A percentile compares a stretch with the other conserved stretches of the same genome.
phyloP scores from a whole-genome alignment of 139 green algal species.

The Chlorella sorokiniana region DNA sequence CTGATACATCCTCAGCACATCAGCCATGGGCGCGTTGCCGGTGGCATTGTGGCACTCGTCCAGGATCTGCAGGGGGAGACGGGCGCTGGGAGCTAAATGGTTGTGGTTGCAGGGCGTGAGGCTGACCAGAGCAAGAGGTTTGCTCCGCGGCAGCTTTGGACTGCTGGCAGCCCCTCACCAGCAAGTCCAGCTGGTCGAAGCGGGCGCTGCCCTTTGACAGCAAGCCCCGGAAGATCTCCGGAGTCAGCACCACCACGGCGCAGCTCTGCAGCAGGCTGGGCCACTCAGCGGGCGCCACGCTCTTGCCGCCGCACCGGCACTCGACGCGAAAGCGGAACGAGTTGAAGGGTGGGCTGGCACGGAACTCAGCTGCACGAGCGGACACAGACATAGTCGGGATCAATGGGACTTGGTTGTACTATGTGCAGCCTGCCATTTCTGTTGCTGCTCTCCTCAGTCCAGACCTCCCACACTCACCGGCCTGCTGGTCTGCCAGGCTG shows the following conservation, averaged over 20 bases:
- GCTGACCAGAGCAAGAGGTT: not conserved
- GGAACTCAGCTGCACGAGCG: not conserved
- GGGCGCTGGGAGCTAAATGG: not conserved
- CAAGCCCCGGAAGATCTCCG: not conserved
- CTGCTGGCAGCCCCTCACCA: no score
- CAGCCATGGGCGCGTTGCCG: not conserved
- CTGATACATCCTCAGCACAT: not conserved
- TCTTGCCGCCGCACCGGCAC: not conserved
- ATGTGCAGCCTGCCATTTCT: not conserved
- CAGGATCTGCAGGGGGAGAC: not conserved
- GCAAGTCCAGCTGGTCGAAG: not conserved
- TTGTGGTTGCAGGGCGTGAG: not conserved
- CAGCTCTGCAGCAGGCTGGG: not conserved
- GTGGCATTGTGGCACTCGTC: not conserved
- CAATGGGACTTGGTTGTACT: no score
- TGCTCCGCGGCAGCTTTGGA: no score
- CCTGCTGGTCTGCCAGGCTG: not conserved
- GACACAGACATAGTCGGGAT: no score
- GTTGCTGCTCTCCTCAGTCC: no score
- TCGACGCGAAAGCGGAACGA: not conserved
- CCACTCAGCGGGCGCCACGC: not conserved
- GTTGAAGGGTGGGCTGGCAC: not conserved
- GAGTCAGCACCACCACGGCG: not conserved
- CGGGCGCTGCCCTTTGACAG: not conserved
- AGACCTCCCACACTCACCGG: not conserved